phyloP scores from a whole-genome alignment of 2,329 filamentous ascomycete species.

The Fusarium clavum region DNA sequence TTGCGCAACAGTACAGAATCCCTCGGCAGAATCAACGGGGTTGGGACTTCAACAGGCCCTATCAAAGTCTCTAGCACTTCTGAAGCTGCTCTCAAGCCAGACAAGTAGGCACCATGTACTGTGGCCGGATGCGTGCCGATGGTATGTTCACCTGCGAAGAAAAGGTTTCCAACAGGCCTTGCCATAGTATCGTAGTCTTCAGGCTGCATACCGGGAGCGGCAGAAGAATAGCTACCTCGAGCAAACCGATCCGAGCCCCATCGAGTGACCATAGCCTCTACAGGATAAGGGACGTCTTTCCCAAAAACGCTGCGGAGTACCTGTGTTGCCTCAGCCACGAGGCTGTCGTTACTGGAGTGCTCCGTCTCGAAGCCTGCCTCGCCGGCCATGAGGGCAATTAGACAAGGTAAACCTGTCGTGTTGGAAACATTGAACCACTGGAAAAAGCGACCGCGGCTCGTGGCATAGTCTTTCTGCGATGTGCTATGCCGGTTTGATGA shows the following conservation, averaged over 20 bases:
- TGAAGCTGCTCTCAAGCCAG: conserved; percentile 87
- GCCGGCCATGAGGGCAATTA: conserved; percentile 95
- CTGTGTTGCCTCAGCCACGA: conserved; percentile 83
- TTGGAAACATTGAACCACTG: conserved; percentile 97
- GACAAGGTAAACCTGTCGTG: conserved; percentile 86
- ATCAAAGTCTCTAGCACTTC: conserved; percentile 85
- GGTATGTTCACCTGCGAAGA: conserved; percentile 97
- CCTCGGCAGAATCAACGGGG: conserved; percentile 78
- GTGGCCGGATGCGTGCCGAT: conserved; percentile 96
- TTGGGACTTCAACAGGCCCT: conserved; percentile 82
- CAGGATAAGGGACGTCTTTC: conserved; percentile 76
- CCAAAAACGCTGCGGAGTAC: conserved; percentile 83
- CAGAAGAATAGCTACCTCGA: conserved; percentile 95
- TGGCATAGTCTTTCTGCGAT: conserved; percentile 81
- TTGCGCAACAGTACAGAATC: conserved; percentile 64
- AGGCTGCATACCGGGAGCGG: conserved; percentile 81
- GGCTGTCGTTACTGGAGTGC: conserved; percentile 75
- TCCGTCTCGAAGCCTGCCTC: conserved; percentile 93
- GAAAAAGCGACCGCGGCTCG: conserved; percentile 90
- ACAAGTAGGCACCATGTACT: conserved; percentile 95
- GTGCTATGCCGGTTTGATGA: conserved; percentile 77
- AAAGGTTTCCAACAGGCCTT: conserved; percentile 82
- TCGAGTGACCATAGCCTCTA: conserved; percentile 89
- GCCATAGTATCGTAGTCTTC: conserved; percentile 97
- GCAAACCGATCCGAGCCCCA: conserved; percentile 94